Conservation (phyloP, 495 filamentous ascomycete genomes). For the Cryomyces minteri region DNA sequence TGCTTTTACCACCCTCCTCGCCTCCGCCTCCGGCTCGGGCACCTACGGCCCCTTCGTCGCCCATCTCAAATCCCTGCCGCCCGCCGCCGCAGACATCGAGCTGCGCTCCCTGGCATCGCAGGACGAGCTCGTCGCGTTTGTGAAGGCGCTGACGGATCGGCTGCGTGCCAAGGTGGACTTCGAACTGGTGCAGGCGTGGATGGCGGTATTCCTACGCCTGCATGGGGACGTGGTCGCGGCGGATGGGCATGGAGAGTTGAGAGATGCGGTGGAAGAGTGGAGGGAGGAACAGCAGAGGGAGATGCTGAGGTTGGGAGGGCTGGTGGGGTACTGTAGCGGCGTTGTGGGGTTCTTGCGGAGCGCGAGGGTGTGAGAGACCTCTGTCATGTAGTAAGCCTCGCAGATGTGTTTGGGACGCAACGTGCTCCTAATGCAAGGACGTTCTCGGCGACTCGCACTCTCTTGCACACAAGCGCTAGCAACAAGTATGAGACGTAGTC, state of each 20-base stretch:
- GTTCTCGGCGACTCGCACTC: too few species aligned
- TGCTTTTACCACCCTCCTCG: conserved; percentile 32
- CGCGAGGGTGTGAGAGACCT: neutral
- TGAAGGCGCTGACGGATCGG: conserved; percentile 51
- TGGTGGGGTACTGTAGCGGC: conserved; percentile 76
- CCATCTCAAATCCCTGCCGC: conserved; percentile 46
- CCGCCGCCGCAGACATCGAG: conserved; percentile 70
- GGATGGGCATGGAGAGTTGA: conserved; percentile 9
- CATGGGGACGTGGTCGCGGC: conserved; percentile 41
- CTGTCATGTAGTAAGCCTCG: too few species aligned
- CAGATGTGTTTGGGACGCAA: too few species aligned
- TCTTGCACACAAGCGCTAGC: too few species aligned
- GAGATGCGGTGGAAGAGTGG: conserved; percentile 15
- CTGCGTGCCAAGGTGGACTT: conserved; percentile 57
- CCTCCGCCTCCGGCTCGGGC: conserved; percentile 19
- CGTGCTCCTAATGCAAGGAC: too few species aligned
- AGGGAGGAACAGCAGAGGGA: conserved; percentile 37
- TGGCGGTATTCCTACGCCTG: conserved; percentile 71
- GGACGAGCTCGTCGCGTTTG: conserved; percentile 46
- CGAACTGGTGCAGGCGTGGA: conserved; percentile 90
- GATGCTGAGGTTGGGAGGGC: conserved; percentile 44
- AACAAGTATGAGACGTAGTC: too few species aligned
- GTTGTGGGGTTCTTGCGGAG: conserved; percentile 68
- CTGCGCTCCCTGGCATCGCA: conserved; percentile 53
- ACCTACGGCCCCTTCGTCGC: conserved; percentile 36